These are phyloP conservation scores for Colletotrichum sp. DNA, from an alignment of 2,329 filamentous ascomycete genomes.

Conservation along the genomic window DNA sequence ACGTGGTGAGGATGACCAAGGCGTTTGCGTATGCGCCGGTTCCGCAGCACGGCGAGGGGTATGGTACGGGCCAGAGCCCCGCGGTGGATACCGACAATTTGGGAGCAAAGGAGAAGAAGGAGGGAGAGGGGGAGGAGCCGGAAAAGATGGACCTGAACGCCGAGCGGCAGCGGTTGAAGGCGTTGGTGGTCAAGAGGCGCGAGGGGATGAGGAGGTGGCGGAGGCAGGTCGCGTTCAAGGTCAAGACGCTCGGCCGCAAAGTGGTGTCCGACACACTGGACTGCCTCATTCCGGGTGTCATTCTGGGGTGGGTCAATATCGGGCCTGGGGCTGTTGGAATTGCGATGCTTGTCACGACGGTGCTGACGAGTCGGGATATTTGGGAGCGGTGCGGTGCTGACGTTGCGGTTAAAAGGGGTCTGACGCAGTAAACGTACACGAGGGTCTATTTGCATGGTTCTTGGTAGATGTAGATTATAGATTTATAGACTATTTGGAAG, in stretches of 20 bases:
- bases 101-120: slow-evolving; percentile 7
- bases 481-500: not conserved
- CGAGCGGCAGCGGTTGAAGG: slow-evolving; percentile 40
- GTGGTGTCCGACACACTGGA: slow-evolving; percentile 66
- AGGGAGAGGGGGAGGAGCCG: not conserved
- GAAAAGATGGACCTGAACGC: slow-evolving; percentile 24
- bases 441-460: not conserved
- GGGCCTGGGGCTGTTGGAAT: slow-evolving; percentile 57
- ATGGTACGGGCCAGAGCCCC: slow-evolving; percentile 25
- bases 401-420: not conserved
- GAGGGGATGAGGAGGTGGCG: slow-evolving; percentile 34
- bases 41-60: slow-evolving; percentile 32
- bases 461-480: not conserved
- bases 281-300: slow-evolving; percentile 62
- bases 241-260: slow-evolving; percentile 45
- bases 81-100: slow-evolving; percentile 18
- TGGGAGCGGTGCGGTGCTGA: slow-evolving; percentile 57
- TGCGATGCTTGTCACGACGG: slow-evolving; percentile 65
- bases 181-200: slow-evolving; percentile 35
- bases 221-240: slow-evolving; percentile 31
- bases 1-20: slow-evolving; percentile 45
- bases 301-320: slow-evolving; percentile 64
- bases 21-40: slow-evolving; percentile 39
- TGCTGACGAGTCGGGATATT: slow-evolving; percentile 63
- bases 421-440: not conserved